Evolutionary conservation across 192 early-diverging fungal species (phyloP), one percentile per base, ranked within the genome.

Genomic region (Backusella luteola): DNA sequence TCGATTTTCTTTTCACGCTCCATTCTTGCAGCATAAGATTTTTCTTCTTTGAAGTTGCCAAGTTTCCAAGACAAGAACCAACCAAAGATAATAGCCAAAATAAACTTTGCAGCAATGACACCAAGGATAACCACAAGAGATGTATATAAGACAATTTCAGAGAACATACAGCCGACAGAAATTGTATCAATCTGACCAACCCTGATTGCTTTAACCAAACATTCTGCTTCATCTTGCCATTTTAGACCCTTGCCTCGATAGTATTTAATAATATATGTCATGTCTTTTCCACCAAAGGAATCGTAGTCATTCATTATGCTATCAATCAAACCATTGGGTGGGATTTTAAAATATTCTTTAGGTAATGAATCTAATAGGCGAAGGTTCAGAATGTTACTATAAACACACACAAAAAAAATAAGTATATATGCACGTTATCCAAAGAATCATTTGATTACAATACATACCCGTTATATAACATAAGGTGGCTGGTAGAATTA

Each of bases 21-120:
- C 76, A 90, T 89, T 49, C 90, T 88, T 39, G 89, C 91, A 49
- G 90, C 88, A 41, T 92, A 91, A 38, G 89, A 86, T 42, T 89
- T 83, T 26, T 67, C 82, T 76, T 88, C 83, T 53, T 89, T 89
- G 35, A 96, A 89, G 69, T 91, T 88, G 17, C 96, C 96, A 38
- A 97, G 83, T 35, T 90, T 87, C 84, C 90, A 90, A 14, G 91
- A 90, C 71, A 95, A 83, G 67, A 95, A 90, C 95, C 95, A 96
- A 56, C 89, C 89, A 87, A 95, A 96, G 66, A 89, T 86, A 23
- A 94, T 79, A 1, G 95, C 94, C 80, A 95, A 72, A 46, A 87
- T 71, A 77, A 97, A 97, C 76, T 91, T 90, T 68, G 87, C 77
- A 52, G 88, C 23, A 67, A 94, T 88, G 7, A 87, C 87, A 67